phyloP scores from a whole-genome alignment of 106 monocot genomes.

The Allium sativum region DNA sequence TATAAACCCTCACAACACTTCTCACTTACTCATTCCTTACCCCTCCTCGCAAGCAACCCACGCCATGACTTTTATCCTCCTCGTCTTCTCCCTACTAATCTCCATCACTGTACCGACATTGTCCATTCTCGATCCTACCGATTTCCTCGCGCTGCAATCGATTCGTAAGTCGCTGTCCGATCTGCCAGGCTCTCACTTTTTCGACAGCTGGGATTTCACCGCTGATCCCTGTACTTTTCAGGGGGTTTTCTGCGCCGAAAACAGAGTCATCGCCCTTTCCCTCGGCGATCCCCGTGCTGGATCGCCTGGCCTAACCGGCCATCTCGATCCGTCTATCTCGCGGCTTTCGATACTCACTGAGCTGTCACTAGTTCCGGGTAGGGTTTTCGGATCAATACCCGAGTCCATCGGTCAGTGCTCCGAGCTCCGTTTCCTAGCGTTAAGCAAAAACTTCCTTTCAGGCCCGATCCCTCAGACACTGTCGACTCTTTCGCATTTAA shows the following conservation, averaged over 20 bases:
- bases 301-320: slow-evolving; percentile 45
- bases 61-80: background rate
- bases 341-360: slow-evolving; percentile 42
- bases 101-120: background rate
- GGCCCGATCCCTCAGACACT: slow-evolving; percentile 38
- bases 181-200: slow-evolving; percentile 55
- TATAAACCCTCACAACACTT: background rate
- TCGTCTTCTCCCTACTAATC: background rate
- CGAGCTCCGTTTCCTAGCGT: slow-evolving; percentile 53
- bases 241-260: slow-evolving; percentile 43
- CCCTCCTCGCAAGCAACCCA: no score
- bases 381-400: slow-evolving; percentile 41
- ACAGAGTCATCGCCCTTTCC: slow-evolving; percentile 33
- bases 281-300: slow-evolving; percentile 68
- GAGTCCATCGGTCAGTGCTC: slow-evolving; percentile 18
- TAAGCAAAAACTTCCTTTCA: slow-evolving; percentile 49
- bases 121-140: slow-evolving; percentile 40
- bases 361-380: slow-evolving; percentile 59
- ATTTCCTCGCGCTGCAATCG: slow-evolving; percentile 62
- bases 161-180: slow-evolving; percentile 46
- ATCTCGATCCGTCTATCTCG: slow-evolving; percentile 35
- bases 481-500: slow-evolving; percentile 23
- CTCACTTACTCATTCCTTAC: background rate
- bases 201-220: slow-evolving; percentile 58
- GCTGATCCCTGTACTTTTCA: slow-evolving; percentile 55